Conservation (phyloP, 148 eudicot genomes). For the Diospyros kaki region DNA sequence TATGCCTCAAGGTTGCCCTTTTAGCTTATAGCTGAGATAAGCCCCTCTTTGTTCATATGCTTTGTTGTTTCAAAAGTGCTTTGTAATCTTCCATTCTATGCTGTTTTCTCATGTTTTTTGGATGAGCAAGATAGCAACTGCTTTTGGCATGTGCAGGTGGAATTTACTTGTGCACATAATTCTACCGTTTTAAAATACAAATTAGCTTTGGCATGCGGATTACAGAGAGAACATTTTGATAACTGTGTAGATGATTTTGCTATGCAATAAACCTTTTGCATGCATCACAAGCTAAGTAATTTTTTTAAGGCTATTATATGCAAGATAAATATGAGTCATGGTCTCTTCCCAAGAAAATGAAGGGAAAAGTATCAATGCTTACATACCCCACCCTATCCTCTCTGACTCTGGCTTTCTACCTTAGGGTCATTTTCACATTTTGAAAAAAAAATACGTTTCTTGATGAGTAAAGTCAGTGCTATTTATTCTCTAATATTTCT, state of each 20-base stretch:
- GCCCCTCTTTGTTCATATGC: not conserved
- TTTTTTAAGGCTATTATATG: not conserved
- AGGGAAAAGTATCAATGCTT: not conserved
- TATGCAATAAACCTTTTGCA: not conserved
- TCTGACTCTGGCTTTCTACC: not conserved
- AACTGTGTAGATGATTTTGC: not conserved
- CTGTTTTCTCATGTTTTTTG: conserved; percentile 1
- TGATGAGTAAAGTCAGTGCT: not conserved
- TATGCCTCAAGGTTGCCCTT: not conserved
- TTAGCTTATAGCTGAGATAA: not conserved
- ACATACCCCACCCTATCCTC: not conserved
- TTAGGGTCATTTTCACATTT: no score
- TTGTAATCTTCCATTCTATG: not conserved
- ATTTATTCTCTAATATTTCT: not conserved
- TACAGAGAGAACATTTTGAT: not conserved
- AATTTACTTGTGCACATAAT: not conserved
- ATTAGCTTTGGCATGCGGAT: not conserved
- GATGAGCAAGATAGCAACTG: not conserved
- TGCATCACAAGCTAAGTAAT: not conserved
- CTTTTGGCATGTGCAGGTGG: not conserved
- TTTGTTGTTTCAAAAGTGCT: not conserved
- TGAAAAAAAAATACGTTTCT: not conserved
- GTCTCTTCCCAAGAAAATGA: not conserved
- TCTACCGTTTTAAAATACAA: not conserved
- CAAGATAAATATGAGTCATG: not conserved